phyloP scores from a whole-genome alignment of 306 rosid genomes.

The Inga oerstediana region DNA sequence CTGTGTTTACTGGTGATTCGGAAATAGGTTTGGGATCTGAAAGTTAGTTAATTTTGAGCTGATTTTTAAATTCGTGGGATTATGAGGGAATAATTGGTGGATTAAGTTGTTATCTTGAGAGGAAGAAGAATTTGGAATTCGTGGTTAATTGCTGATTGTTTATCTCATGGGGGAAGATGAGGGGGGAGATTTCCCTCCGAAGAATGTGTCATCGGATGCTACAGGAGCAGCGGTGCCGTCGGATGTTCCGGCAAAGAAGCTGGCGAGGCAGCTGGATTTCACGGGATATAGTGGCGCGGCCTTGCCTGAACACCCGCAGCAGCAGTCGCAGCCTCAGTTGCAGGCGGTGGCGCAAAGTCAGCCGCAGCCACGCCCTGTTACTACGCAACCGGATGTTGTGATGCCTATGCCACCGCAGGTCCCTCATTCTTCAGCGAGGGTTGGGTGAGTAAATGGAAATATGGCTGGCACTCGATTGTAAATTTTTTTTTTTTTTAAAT shows the following conservation, averaged over 20 bases:
- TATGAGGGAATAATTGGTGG: constrained; percentile 44
- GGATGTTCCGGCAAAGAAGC: constrained; percentile 84
- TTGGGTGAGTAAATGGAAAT: constrained; percentile 59
- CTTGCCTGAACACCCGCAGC: constrained; percentile 48
- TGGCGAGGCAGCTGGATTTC: constrained; percentile 98
- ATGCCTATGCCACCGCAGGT: constrained; percentile 46
- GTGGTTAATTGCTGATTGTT: constrained; percentile 30
- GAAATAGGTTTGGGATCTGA: constrained; percentile 55
- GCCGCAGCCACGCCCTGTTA: constrained; percentile 22
- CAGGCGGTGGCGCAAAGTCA: background rate
- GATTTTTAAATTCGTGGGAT: constrained; percentile 17
- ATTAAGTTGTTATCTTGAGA: constrained; percentile 19
- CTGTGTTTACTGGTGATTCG: constrained; percentile 10
- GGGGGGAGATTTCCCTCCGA: constrained; percentile 59
- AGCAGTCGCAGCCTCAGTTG: constrained; percentile 33
- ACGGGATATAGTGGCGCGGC: constrained; percentile 58
- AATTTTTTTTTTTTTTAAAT: background rate
- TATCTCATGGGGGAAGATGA: constrained; percentile 84
- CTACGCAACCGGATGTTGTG: constrained; percentile 32
- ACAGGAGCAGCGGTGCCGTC: constrained; percentile 34
- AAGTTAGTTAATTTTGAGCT: constrained; percentile 50
- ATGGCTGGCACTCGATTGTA: background rate
- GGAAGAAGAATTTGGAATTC: constrained; percentile 29
- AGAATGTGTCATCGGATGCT: constrained; percentile 58
- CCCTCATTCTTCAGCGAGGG: constrained; percentile 57